Evolutionary conservation across 768 basidiomycete genomes (phyloP), one percentile per base, ranked within the genome.

Genomic region (Mycena polygramma): DNA sequence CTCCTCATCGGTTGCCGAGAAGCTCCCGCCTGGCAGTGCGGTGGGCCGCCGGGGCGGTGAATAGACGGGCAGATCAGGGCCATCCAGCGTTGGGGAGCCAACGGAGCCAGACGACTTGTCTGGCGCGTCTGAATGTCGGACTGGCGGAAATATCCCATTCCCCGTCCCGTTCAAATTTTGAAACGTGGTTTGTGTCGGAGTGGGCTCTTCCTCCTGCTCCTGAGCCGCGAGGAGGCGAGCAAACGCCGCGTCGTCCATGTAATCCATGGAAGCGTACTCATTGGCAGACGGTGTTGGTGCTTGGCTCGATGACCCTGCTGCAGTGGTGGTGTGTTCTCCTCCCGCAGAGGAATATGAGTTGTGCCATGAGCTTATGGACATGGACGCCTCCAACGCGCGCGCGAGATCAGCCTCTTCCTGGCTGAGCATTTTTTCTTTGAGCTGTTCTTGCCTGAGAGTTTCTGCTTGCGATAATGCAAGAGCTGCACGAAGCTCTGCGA

Each of bases 351-450:
- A 68, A 35, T 76, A 75, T 35, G 72, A 64, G 60, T 57, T 57
- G 63, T 57, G 22, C 67, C 54, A 68, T 13, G 65, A 49, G 15
- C 51, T 53, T 11, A 45, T 51, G 14, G 69, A 49, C 74, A 84
- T 70, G 1, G 91, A 92, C 68, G 86, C 86, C 72, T 88, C 85
- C 66, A 94, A 73, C 0, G 92, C 93, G 70, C 83, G 84, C 24
- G 87, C 88, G 17, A 94, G 81, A 51, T 93, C 90, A 37, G 89
- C 89, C 66, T 93, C 91, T 75, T 94, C 92, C 71, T 86, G 84
- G 63, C 70, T 77, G 8, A 70, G 74, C 20, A 86, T 68, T 57
- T 81, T 80, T 26, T 82, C 79, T 57, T 80, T 78, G 39, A 78
- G 63, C 35, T 76, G 75, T 71, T 81, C 74, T 58, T 73, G 52